Base-by-base conservation (phyloP, 768 basidiomycete genomes). In the Terana coerulea region DNA sequence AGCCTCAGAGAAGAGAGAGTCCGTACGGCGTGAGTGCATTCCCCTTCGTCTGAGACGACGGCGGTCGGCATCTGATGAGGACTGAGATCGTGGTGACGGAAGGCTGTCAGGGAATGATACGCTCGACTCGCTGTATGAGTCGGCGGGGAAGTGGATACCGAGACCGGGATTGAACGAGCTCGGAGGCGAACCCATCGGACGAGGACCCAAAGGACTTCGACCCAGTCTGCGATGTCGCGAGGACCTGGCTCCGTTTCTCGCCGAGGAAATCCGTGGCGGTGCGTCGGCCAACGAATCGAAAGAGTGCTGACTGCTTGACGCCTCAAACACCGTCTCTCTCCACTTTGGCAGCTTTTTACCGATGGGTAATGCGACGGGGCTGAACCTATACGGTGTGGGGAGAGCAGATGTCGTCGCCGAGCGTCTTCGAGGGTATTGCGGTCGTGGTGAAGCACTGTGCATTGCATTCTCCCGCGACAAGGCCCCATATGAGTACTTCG, bases 341-440 rank as follows among this genome's bases (percentile, higher is more conserved):
- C 42, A 34, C 47, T 34, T 49, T 10, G 41, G 48, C 29, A 34
- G 19, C 19, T 50, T 54, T 29, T 50, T 37, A 41, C 53, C 53
- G 35, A 54, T 54, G n/a, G 53, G 53, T 21, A 54, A 36, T 12
- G 34, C 34, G 4, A 49, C 42, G 15, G 41, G 30, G 33, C 22
- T 46, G 25, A 34, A 33, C 17, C 42, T 35, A 21, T 19, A 40
- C 34, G 24, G 48, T 15, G 24, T 28, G 31, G 3, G 47, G 17
- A 19, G 29, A 28, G 35, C 29, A 22, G 52, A 43, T 17, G 44
- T 33, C 11, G 47, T 43, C 14, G 24, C 29, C 8, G 53, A 49
- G 5, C 47, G 53, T 35, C 25, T 19, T 14, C 53, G 47, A 9
- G 47, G 8, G 25, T 28, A 19, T 19, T 47, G 22, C 24, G 30